Base-by-base conservation (phyloP, 2,329 filamentous ascomycete genomes). In the Microcyclospora tardicrescens region DNA sequence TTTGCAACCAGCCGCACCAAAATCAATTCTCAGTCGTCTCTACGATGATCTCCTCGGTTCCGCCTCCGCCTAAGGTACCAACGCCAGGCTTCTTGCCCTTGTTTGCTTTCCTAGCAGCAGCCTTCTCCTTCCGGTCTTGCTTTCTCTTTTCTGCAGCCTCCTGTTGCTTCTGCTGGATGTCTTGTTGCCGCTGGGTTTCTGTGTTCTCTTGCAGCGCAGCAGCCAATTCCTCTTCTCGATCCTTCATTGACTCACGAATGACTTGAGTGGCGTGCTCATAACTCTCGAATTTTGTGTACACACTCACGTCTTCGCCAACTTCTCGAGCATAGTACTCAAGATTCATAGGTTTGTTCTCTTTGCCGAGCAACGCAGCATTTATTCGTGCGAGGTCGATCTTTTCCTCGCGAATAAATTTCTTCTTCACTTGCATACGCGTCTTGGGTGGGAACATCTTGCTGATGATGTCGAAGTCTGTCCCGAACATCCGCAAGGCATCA, bases 341-440 rank as follows among this genome's bases (percentile, higher is more conserved):
- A 37, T 62, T 55, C 56, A 60, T 58, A 5, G 53, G 50, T 5
- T 60, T 57, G 8, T 59, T 54, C 13, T 59, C 57, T 14, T 55
- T 50, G 13, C 61, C 63, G 33, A 60, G 72, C 40, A 91, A 65
- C 5, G 75, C 75, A 28, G 69, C 68, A 43, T 75, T 76, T 48
- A 93, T 69, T 44, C 73, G 71, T 2, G 64, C 61, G 0, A 81
- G 77, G 45, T 79, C 71, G 38, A 74, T 66, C 28, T 75, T 69
- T 61, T 91, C 84, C 61, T 91, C 84, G 43, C 79, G 77, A 51
- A 79, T 82, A 62, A 84, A 91, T 57, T 91, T 91, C 47, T 80
- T 71, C 63, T 89, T 89, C 61, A 91, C 72, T 57, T 83, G 76
- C 27, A 79, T 73, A 13, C 84, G 72, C 43, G 73, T 81, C 53